phyloP scores from a whole-genome alignment of 176 grass and related monocot genomes.

The Lolium rigidum region DNA sequence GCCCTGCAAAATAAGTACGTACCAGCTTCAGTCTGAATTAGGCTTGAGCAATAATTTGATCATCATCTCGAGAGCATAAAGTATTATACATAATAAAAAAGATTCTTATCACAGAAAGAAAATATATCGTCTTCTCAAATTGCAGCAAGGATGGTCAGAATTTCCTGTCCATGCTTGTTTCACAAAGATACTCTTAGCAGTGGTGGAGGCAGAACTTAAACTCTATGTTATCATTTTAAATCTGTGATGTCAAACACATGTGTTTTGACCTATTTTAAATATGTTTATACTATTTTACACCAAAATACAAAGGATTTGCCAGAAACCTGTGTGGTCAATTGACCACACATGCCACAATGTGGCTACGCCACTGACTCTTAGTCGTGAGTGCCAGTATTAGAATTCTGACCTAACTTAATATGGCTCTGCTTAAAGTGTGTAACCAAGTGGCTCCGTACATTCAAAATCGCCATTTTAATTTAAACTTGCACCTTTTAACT shows the following conservation, averaged over 20 bases:
- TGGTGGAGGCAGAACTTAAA: too few species aligned
- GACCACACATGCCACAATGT: too few species aligned
- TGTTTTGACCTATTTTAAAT: too few species aligned
- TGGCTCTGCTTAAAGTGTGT: not conserved
- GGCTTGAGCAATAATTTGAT: not conserved
- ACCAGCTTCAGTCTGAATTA: not conserved
- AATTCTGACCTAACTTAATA: not conserved
- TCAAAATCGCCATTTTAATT: not conserved
- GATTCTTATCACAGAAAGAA: not conserved
- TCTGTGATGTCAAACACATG: too few species aligned
- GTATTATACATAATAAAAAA: not conserved
- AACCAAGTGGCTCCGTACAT: not conserved
- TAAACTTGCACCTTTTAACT: not conserved
- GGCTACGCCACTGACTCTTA: too few species aligned
- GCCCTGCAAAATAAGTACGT: slow-evolving; percentile 14
- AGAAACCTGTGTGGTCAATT: too few species aligned
- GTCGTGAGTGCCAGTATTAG: not conserved
- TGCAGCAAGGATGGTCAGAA: not conserved
- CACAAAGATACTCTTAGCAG: not conserved
- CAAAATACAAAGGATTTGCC: too few species aligned
- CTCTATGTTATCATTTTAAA: too few species aligned
- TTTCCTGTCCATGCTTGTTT: not conserved
- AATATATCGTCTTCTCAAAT: not conserved
- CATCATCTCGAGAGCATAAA: not conserved
- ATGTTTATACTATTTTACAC: too few species aligned